Evolutionary conservation across 169 alveolate species (phyloP).

Genomic region (Eimeria zaria): DNA sequence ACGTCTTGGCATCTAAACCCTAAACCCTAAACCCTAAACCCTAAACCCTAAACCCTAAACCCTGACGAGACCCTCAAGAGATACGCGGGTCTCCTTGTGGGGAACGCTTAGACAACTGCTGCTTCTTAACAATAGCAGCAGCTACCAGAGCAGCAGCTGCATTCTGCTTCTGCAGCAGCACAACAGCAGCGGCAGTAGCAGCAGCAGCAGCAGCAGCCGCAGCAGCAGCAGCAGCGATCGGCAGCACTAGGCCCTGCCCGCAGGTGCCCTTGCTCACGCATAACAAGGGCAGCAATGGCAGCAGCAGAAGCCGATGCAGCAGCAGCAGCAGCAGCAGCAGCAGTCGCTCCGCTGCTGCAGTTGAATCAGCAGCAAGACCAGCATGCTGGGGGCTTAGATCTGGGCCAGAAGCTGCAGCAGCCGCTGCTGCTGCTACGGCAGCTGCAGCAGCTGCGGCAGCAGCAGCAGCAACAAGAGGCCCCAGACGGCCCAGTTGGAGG

Average conservation of each 20-base stretch:
- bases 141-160: background rate
- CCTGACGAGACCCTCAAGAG: background rate
- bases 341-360: slow-evolving; percentile 38
- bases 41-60: background rate
- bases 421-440: slow-evolving; percentile 26
- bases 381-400: background rate
- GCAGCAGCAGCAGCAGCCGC: slow-evolving; percentile 10
- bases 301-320: slow-evolving; percentile 44
- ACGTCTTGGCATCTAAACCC: background rate
- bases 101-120: background rate
- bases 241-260: background rate
- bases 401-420: slow-evolving; percentile 14
- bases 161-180: background rate
- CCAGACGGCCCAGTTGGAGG: no score
- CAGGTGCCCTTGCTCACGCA: background rate
- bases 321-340: slow-evolving; percentile 47
- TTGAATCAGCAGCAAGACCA: background rate
- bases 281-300: background rate
- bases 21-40: background rate
- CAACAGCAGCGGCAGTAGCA: background rate
- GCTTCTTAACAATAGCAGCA: background rate
- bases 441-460: slow-evolving; percentile 21
- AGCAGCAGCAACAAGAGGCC: slow-evolving; percentile 17
- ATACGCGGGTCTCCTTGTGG: background rate
- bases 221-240: background rate